Base-by-base conservation (phyloP, 495 filamentous ascomycete genomes). In the Aspergillus nidulans region DNA sequence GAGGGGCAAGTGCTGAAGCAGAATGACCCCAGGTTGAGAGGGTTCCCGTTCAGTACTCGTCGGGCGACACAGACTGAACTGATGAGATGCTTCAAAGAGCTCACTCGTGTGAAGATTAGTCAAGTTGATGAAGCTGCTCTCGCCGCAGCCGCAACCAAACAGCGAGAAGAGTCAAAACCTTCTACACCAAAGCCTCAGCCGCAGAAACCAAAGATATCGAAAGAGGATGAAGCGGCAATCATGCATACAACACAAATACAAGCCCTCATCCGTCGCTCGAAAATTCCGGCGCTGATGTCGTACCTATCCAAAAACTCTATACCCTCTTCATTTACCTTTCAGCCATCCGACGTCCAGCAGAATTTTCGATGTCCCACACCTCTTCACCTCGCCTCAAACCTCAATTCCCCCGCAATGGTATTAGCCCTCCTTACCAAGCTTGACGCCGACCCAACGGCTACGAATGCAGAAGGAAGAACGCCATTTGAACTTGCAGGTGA, bases 21-120 rank as follows among this genome's bases (percentile, higher is more conserved):
- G 38, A 94, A 91, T 61, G 94, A 98, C 62, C 77, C 85, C 1
- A 80, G 95, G n/a, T 77, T 94, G 59, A 81, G 95, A 40, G 85
- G 88, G 0, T 96, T 98, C 62, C 94, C 94, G 0, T 97, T 98
- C 70, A 95, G 81, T 70, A 98, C 94, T 9, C 83, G 92, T n/a
- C 79, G 94, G 21, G 91, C 94, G 3, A 98, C 94, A 0, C 91
- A 98, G 58, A 87, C 84, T 30, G 94, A 98, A 69, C 85, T 98
- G 1, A 91, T 96, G 88, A 83, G 91, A 18, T 83, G 85, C 45
- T 98, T 96, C 62, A 86, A 91, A 53, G 95, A 98, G 66, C 77
- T 98, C 6, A 98, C 94, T 0, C 77, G 92, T 1, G 81, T 95
- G 9, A 97, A 98, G 69, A 75, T 95, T 45, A 85, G 81, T 53